These are phyloP conservation scores for Paulownia fortunei DNA, from an alignment of 257 asterid genomes.

Conservation along the genomic window DNA sequence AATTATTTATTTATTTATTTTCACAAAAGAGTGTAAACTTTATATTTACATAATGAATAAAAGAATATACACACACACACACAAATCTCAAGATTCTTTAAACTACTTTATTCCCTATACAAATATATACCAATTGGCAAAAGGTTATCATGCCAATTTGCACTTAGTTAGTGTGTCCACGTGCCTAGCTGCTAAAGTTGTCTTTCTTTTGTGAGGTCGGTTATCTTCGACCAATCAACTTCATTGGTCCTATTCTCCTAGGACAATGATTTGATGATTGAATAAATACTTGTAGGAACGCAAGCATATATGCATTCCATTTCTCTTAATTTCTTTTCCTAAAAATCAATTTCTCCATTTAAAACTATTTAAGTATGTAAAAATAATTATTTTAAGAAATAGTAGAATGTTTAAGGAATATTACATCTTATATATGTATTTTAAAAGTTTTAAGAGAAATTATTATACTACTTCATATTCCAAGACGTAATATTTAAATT, in stretches of 20 bases:
- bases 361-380: too few species aligned
- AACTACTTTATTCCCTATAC: background rate
- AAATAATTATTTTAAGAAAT: too few species aligned
- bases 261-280: conserved; percentile 25
- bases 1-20: too few species aligned
- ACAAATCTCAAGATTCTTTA: background rate
- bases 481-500: too few species aligned
- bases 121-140: conserved; percentile 19
- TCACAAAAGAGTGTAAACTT: background rate
- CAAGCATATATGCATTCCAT: too few species aligned
- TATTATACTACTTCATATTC: too few species aligned
- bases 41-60: too few species aligned
- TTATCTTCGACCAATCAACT: conserved; percentile 18
- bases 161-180: background rate
- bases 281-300: background rate
- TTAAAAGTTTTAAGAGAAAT: too few species aligned
- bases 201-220: conserved; percentile 24
- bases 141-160: background rate
- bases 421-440: too few species aligned
- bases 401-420: too few species aligned
- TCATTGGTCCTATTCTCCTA: conserved; percentile 23
- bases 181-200: background rate
- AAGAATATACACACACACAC: background rate
- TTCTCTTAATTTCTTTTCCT: background rate
- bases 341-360: too few species aligned